Evolutionary conservation across 208 protist species (phyloP).

Genomic region (Baffinella frigidus): DNA sequence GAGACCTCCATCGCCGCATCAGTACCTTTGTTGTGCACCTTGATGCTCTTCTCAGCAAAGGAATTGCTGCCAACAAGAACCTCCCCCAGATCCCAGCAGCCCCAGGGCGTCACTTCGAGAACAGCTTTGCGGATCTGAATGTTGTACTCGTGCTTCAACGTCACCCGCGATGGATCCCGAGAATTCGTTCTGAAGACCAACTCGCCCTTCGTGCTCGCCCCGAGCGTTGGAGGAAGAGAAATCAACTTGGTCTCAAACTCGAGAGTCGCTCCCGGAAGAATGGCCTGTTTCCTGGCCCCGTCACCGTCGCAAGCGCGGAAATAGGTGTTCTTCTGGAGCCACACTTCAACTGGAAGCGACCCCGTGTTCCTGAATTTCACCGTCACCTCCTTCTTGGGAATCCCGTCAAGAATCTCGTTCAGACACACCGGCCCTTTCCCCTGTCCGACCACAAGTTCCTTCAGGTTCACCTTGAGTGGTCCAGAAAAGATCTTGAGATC

Average conservation of each 20-base stretch:
- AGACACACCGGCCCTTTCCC: too few relatives aligned
- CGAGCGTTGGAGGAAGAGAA: neutral
- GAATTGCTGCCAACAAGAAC: neutral
- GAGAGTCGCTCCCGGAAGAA: neutral
- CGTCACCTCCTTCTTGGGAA: neutral
- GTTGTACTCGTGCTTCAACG: neutral
- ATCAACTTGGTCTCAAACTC: neutral
- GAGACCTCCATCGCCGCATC: too few relatives aligned
- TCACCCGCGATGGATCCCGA: neutral
- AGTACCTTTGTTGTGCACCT: neutral
- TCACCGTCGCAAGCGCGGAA: neutral
- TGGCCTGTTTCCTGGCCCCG: neutral
- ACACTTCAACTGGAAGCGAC: neutral
- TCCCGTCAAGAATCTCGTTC: too few relatives aligned
- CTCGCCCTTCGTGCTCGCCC: neutral
- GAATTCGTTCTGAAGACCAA: neutral
- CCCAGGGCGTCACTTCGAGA: neutral
- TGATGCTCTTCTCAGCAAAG: neutral
- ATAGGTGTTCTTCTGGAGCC: neutral
- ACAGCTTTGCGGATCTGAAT: neutral
- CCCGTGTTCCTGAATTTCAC: neutral
- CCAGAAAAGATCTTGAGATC: too few relatives aligned
- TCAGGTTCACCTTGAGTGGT: too few relatives aligned
- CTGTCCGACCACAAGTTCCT: too few relatives aligned
- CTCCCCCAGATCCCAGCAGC: neutral